phyloP scores from a whole-genome alignment of 208 protist genomes.

The Leptomonas pyrrhocoris region DNA sequence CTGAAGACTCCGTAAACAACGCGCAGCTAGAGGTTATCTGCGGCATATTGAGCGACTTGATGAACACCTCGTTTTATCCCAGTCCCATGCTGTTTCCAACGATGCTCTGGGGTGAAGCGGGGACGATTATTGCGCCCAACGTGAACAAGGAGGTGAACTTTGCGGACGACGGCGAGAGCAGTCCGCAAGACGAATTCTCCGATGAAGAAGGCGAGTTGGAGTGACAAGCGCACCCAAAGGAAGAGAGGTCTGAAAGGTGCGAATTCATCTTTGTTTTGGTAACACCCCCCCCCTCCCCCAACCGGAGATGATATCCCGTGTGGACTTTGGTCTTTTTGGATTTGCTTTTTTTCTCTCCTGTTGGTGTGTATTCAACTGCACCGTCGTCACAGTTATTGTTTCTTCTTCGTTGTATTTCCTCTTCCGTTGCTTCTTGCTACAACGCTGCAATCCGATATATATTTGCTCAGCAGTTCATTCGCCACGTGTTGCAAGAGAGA shows the following conservation, averaged over 20 bases:
- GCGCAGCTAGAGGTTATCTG: slow-evolving; percentile 56
- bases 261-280: too few species aligned
- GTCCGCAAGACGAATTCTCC: background rate
- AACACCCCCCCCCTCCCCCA: too few species aligned
- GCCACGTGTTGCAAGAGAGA: too few species aligned
- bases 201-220: background rate
- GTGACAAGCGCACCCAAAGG: background rate
- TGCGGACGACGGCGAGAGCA: slow-evolving; percentile 5
- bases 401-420: background rate
- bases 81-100: slow-evolving; percentile 31
- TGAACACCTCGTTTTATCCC: slow-evolving; percentile 52
- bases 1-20: slow-evolving; percentile 68
- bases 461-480: too few species aligned
- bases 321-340: too few species aligned
- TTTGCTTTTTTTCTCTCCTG: background rate
- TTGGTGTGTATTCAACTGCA: background rate
- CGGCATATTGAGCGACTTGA: slow-evolving; percentile 64
- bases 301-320: too few species aligned
- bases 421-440: too few species aligned
- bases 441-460: too few species aligned
- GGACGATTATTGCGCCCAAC: slow-evolving; percentile 46
- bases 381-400: too few species aligned
- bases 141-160: background rate
- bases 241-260: too few species aligned
- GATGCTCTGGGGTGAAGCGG: slow-evolving; percentile 59